Percentiles rank a stretch among this genome's conserved stretches.
Conservation (phyloP, 2,329 filamentous ascomycete species). For the Cercospora sp. region DNA sequence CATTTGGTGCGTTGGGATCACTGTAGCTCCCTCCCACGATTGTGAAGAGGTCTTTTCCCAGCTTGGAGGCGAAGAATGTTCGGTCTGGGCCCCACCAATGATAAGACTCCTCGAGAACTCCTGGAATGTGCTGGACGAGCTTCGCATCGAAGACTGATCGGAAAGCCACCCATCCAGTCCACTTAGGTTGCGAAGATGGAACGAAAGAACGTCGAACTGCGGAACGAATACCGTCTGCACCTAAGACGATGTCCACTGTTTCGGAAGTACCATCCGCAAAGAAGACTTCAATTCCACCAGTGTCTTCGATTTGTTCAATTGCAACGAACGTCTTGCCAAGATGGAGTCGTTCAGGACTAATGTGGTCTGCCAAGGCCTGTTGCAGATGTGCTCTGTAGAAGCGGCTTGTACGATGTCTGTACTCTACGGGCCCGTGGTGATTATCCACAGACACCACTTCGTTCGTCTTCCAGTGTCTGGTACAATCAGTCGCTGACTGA, state of each 20-base stretch:
- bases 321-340: conserved; percentile 35
- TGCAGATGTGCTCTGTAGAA: conserved; percentile 43
- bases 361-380: conserved; percentile 36
- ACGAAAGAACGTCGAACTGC: conserved; percentile 35
- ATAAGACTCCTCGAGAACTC: conserved; percentile 40
- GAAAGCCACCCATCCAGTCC: conserved; percentile 44
- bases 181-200: conserved; percentile 36
- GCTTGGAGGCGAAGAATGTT: conserved; percentile 37
- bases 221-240: conserved; percentile 44
- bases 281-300: conserved; percentile 30
- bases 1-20: conserved; percentile 19
- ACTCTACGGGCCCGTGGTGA: conserved; percentile 36
- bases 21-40: conserved; percentile 36
- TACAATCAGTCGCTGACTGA: neutral
- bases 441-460: conserved; percentile 40
- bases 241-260: conserved; percentile 38
- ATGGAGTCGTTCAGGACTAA: conserved; percentile 38
- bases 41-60: conserved; percentile 35
- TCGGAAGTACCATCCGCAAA: conserved; percentile 38
- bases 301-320: conserved; percentile 11
- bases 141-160: conserved; percentile 41
- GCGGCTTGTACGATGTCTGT: conserved; percentile 40
- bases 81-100: conserved; percentile 37
- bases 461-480: conserved; percentile 42
- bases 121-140: conserved; percentile 37